Evolutionary conservation across 768 basidiomycete species (phyloP).

Genomic region (Lactarius indigo): DNA sequence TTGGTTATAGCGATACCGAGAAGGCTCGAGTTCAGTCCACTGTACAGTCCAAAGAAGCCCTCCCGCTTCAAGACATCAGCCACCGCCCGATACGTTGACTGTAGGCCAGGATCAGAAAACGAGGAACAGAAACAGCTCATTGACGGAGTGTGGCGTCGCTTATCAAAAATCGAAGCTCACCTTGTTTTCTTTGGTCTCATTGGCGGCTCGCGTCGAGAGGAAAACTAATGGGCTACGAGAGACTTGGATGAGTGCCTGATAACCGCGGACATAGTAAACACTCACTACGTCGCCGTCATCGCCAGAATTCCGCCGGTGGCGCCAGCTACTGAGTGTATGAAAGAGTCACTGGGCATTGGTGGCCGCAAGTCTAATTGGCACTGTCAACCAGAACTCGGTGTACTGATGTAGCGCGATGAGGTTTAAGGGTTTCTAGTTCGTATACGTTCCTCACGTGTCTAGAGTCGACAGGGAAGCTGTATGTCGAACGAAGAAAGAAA

Average conservation of each 20-base stretch:
- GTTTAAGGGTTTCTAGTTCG: not conserved
- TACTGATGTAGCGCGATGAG: not conserved
- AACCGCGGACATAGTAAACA: constrained; percentile 7
- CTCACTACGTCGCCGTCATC: constrained; percentile 88
- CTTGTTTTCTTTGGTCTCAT: constrained; percentile 79
- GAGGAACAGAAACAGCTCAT: constrained; percentile 11
- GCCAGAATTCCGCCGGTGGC: constrained; percentile 87
- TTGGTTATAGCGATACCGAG: constrained; percentile 93
- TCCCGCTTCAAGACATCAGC: constrained; percentile 79
- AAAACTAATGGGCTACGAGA: constrained; percentile 78
- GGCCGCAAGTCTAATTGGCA: not conserved
- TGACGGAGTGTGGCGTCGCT: not conserved
- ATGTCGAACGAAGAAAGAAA: not conserved
- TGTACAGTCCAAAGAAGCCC: constrained; percentile 81
- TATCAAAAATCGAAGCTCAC: constrained; percentile 37
- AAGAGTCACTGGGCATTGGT: constrained; percentile 53
- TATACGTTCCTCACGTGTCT: not conserved
- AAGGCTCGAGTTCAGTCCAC: constrained; percentile 79
- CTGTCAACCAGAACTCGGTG: not conserved
- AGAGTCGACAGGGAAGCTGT: not conserved
- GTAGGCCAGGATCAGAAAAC: not conserved
- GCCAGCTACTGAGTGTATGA: constrained; percentile 84
- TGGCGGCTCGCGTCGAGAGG: constrained; percentile 89
- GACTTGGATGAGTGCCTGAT: constrained; percentile 13
- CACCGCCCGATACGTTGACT: constrained; percentile 66